Base-by-base conservation (phyloP, 2,329 filamentous ascomycete genomes). In the Bertia moriformis region DNA sequence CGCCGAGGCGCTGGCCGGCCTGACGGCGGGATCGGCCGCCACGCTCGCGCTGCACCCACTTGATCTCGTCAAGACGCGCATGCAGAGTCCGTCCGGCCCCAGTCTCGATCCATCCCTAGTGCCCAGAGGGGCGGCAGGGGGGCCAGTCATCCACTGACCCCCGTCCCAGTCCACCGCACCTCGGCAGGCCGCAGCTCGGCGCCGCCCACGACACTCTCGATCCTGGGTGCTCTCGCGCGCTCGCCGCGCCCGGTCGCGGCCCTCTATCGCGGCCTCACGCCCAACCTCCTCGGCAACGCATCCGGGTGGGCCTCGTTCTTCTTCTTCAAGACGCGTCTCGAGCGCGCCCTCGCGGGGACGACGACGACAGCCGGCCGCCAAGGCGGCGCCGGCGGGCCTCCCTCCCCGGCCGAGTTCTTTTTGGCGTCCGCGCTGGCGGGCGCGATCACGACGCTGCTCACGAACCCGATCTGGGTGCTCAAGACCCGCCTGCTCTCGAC, bases 381-480 rank as follows among this genome's bases (percentile, higher is more conserved):
- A 38, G 17, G 20, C 39, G n/a, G n/a, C 4, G 44, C 53, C 27
- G 56, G 54, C 14, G 50, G 57, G 40, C 51, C 60, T 22, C 63
- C 85, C 22, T 60, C 67, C 3, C 71, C 75, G 4, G 65, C 66
- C 18, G 86, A 94, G 58, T 94, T 88, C 62, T 89, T 95, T 55
- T 51, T 81, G 37, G 75, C 87, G 3, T 88, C 83, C 22, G 83
- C 65, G 14, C 52, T 69, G 19, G 64, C 70, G 46, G 88, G 89
- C 19, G 66, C 81, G 14, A 58, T 84, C 30, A 93, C 87, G 2
- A 83, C 88, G 33, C 62, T 84, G 19, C 68, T 89, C 47, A 96
- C 91, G 19, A 96, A 96, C 55, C 91, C 91, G 2, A 79, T 98
- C 50, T 98, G 91, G 91, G 91, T 98, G 2, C 77, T 98, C 56